Conservation (phyloP, 805 yeast genomes). For the Candida coleopterorum region DNA sequence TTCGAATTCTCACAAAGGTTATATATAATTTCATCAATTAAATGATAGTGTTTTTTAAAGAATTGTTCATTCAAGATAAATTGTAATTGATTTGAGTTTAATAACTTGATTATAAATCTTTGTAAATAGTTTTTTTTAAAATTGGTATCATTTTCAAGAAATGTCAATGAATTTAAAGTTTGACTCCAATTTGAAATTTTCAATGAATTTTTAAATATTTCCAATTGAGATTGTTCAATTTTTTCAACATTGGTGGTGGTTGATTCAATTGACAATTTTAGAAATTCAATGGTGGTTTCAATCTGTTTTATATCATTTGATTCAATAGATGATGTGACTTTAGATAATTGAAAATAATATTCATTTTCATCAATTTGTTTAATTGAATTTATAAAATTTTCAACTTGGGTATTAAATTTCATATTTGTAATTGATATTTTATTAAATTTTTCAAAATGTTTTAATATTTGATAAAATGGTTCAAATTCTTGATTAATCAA, state of each 20-base stretch:
- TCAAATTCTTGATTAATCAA: slow-evolving; percentile 25
- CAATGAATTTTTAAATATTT: slow-evolving; percentile 23
- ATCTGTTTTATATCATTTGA: slow-evolving; percentile 9
- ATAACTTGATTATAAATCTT: slow-evolving; percentile 23
- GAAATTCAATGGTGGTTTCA: slow-evolving; percentile 21
- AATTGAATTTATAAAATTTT: background rate
- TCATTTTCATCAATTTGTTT: slow-evolving; percentile 10
- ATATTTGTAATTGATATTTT: background rate
- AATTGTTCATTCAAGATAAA: slow-evolving; percentile 19
- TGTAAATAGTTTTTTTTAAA: slow-evolving; percentile 12
- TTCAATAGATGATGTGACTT: slow-evolving; percentile 12
- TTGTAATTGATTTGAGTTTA: slow-evolving; percentile 18
- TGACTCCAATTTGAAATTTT: slow-evolving; percentile 16
- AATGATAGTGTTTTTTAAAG: slow-evolving; percentile 22
- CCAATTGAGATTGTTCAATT: slow-evolving; percentile 15
- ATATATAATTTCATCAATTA: slow-evolving; percentile 30
- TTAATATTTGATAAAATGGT: slow-evolving; percentile 19
- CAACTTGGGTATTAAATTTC: background rate
- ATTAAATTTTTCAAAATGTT: slow-evolving; percentile 18
- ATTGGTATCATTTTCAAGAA: slow-evolving; percentile 14
- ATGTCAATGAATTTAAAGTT: slow-evolving; percentile 15
- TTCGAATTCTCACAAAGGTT: slow-evolving; percentile 29
- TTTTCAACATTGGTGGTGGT: slow-evolving; percentile 10
- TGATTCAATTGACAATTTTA: slow-evolving; percentile 20
- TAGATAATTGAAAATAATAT: slow-evolving; percentile 28